Base-by-base conservation (phyloP, 75 land plant genomes). In the Larix kaempferi region DNA sequence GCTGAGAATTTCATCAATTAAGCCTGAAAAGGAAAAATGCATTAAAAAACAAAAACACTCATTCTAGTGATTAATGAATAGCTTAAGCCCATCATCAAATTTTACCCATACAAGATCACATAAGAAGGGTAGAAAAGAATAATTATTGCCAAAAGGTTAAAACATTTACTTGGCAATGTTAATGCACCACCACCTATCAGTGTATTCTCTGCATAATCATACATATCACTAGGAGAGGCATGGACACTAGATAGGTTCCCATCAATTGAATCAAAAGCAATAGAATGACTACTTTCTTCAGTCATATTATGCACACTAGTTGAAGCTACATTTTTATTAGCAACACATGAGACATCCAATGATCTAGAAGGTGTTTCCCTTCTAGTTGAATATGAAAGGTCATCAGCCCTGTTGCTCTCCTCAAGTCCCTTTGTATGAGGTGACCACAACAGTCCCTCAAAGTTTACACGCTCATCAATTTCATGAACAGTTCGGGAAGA, bases 1-100 rank as follows among this genome's bases (percentile, higher is more conserved):
- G 59, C 83, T 85, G 80, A 94, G 84, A 12, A 94, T 86, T 57
- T 94, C 92, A 71, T 84, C 87, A 52, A 92, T 88, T 73, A 94
- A 80, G 22, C 91, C 97, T 94, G 82, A 35, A 78, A 76, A 15
- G 35, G 17, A 72, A 37, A 35, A 77, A n/a, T 19, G 4, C 4
- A 8, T 5, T 29, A 44, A n/a, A 71, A 58, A 8, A 58, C 16
- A 55, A 63, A 66, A 11, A 33, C 3, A 12, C 49, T 69, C 13
- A 41, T 69, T 41, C 6, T 41, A 12, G 49, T 69, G 12, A 66
- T 17, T 44, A 69, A 69, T 69, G 23, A 41, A 69, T n/a, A 23
- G 73, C 73, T 8, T 3, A 41, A 25, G 15, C 14, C 33, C 15
- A 12, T 10, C 72, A 16, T 17, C 65, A 35, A 65, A 1, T 49